Percentiles rank a stretch among this genome's conserved stretches.
Conservation (phyloP, 1,284 basidiomycete genomes). For the Malassezia globosa region DNA sequence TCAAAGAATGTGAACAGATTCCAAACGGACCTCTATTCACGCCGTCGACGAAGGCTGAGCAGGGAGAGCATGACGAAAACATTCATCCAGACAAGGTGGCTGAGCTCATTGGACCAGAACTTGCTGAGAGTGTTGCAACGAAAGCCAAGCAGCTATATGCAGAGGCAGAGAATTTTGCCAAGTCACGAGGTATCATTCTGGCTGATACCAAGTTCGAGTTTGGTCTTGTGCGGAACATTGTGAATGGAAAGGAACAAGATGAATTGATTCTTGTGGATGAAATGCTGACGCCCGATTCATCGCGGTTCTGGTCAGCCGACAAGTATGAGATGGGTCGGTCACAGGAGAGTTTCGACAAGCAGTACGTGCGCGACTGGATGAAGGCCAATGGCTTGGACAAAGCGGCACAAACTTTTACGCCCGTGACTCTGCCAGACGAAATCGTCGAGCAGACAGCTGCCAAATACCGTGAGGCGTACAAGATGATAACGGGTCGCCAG, state of each 20-base stretch:
- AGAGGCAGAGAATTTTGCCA: slow-evolving; percentile 67
- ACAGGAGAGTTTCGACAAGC: slow-evolving; percentile 92
- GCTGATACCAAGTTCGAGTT: slow-evolving; percentile 92
- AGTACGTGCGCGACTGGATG: slow-evolving; percentile 80
- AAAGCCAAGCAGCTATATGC: slow-evolving; percentile 62
- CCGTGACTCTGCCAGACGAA: slow-evolving; percentile 34
- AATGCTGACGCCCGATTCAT: slow-evolving; percentile 89
- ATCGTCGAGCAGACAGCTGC: slow-evolving; percentile 35
- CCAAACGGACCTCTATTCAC: slow-evolving; percentile 66
- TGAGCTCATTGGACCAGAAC: slow-evolving; percentile 45
- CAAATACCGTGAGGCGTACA: slow-evolving; percentile 41
- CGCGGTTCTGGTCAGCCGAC: slow-evolving; percentile 80
- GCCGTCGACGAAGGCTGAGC: slow-evolving; percentile 91
- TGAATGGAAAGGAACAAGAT: slow-evolving; percentile 18
- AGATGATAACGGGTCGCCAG: slow-evolving; percentile 38
- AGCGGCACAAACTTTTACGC: slow-evolving; percentile 26
- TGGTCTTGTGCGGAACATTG: slow-evolving; percentile 52
- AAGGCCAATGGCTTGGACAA: slow-evolving; percentile 33
- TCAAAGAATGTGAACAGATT: slow-evolving; percentile 67
- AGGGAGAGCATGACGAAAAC: slow-evolving; percentile 91
- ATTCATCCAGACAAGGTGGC: slow-evolving; percentile 68
- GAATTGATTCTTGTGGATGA: slow-evolving; percentile 82
- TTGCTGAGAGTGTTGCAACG: slow-evolving; percentile 57
- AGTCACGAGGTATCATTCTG: slow-evolving; percentile 71
- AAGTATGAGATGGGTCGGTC: slow-evolving; percentile 63